Evolutionary conservation across 2,329 filamentous ascomycete species (phyloP).

Genomic region (Elsinoe fawcettii): DNA sequence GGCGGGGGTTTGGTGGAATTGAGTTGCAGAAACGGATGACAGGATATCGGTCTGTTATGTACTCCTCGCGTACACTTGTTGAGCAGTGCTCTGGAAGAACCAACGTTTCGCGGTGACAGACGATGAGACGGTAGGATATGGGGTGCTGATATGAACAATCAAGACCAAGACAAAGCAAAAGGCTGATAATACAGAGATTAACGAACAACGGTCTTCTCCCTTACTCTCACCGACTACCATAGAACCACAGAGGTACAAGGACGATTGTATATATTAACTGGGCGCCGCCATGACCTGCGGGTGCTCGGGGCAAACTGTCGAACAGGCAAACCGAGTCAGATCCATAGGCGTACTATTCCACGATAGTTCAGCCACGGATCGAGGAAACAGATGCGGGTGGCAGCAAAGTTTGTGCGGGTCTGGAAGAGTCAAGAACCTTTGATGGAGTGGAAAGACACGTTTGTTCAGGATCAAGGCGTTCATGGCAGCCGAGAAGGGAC

Average conservation of each 20-base stretch:
- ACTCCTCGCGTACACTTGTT: background rate
- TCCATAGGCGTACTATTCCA: constrained; percentile 11
- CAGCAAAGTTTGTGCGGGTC: constrained; percentile 7
- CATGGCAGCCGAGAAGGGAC: background rate
- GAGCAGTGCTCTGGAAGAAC: background rate
- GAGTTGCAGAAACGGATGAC: constrained; percentile 3
- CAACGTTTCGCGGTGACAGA: constrained; percentile 5
- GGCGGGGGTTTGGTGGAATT: background rate
- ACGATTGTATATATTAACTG: constrained; percentile 6
- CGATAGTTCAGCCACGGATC: constrained; percentile 13
- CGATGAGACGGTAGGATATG: constrained; percentile 3
- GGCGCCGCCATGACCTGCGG: constrained; percentile 5
- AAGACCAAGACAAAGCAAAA: background rate
- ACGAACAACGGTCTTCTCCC: background rate
- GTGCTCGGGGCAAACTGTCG: constrained; percentile 4
- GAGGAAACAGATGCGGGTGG: constrained; percentile 5
- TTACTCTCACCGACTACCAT: background rate
- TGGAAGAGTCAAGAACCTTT: background rate
- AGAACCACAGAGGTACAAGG: background rate
- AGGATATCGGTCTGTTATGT: background rate
- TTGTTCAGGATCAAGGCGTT: constrained; percentile 1
- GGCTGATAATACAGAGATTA: constrained; percentile 11
- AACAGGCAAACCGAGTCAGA: constrained; percentile 2
- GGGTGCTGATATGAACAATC: constrained; percentile 3
- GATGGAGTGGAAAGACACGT: background rate